Evolutionary conservation across 2,329 filamentous ascomycete species (phyloP), one percentile per base, ranked within the genome.

Genomic region (Tolypocladium inflatum): DNA sequence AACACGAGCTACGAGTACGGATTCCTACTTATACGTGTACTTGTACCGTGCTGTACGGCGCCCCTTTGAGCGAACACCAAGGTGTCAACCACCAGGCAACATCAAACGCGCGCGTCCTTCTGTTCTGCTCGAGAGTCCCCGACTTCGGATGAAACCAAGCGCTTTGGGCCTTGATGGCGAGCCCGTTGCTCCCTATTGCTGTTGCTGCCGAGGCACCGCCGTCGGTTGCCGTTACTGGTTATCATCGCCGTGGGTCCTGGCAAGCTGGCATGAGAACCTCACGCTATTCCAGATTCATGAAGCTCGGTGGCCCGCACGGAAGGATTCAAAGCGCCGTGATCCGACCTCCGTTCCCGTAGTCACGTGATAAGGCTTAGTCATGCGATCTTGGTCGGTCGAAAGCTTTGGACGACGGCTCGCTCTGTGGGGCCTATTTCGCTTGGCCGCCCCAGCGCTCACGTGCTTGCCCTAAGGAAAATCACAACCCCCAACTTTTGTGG

Each of bases 401-500:
- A n/a, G 17, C 7, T 37, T 39, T 42, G 15, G 37, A 26, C 7
- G 43, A 23, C 15, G 23, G 13, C 1, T 15, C 30, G 13, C 1
- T 15, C 30, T 38, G 38, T 30, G 41, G 38, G 35, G 21, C n/a
- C 6, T n/a, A 33, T 33, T 67, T 66, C 64, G 63, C 64, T 62
- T 63, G 59, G 57, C 66, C 65, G 62, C 63, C 63, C 63, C 60
- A 55, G 61, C 63, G 61, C 67, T 72, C 70, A 73, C 71, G 72
- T 73, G 72, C 68, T 66, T 73, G 73, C 73, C 73, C 73, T 75
- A 74, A 74, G 66, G 61, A 70, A 73, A 73, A 68, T 69, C 72
- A 73, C 70, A 74, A 72, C 65, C 70, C 67, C 63, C 67, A 69
- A 62, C 67, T 65, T 65, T 53, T 17, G 60, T 58, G 61, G 60